Evolutionary conservation across 352 stramenopile genomes (phyloP).

Genomic region (Phytopythium ostracodes): DNA sequence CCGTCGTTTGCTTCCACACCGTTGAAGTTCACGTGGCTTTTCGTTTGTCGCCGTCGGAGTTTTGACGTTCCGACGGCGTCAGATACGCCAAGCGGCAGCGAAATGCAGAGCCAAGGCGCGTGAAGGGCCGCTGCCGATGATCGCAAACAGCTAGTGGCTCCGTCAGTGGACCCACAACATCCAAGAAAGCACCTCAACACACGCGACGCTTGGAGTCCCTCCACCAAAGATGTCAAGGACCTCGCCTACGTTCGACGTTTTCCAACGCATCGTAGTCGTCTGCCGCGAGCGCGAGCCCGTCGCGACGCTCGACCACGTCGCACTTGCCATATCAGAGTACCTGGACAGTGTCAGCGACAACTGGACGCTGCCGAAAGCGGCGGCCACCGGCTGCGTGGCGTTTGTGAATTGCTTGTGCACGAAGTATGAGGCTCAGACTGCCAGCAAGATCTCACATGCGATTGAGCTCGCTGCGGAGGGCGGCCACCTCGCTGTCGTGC

Average conservation of each 20-base stretch:
- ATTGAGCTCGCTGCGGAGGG: background rate
- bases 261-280: constrained; percentile 3
- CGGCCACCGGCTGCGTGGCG: background rate
- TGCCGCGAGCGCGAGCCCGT: constrained; percentile 4
- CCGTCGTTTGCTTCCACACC: no score
- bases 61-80: no score
- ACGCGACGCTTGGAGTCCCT: no score
- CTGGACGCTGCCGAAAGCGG: background rate
- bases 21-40: no score
- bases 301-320: constrained; percentile 3
- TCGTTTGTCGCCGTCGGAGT: no score
- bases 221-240: background rate
- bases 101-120: no score
- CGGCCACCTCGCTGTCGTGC: background rate
- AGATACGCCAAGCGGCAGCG: no score
- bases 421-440: background rate
- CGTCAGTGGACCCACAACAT: no score
- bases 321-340: background rate
- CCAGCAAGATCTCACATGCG: background rate
- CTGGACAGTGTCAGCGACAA: background rate
- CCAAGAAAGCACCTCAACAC: no score
- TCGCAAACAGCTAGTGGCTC: no score
- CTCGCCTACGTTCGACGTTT: background rate
- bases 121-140: no score
- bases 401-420: background rate